Evolutionary conservation across 1,284 basidiomycete species (phyloP), one percentile per base, ranked within the genome.

Genomic region (Leccinum pachyderme): DNA sequence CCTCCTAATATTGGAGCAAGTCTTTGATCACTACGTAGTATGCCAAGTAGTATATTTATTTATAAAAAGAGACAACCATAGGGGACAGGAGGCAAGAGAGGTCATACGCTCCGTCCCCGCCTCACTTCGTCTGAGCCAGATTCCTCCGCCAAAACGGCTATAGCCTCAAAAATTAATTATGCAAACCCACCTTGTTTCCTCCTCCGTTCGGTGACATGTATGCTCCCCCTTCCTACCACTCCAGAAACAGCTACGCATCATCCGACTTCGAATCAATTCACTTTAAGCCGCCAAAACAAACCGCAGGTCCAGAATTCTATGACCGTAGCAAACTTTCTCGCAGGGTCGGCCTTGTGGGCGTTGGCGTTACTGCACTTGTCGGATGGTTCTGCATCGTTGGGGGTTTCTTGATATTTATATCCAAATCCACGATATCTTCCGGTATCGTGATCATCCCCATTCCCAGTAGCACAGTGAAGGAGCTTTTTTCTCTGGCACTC

Each of bases 311-410:
- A 51, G 65, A 70, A 13, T 69, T 68, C 25, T 68, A 71, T 41
- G 65, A 72, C 43, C 61, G 67, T 29, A 68, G 70, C 53, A 54
- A 63, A 15, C 51, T 64, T 9, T 59, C 66, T 31, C 65, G 68
- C 52, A 54, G 24, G 39, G 32, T 68, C 13, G 61, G 65, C 56
- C 60, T 68, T 47, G 50, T 62, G 22, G 69, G 69, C 11, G 56
- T 68, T 7, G 59, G 57, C 7, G 8, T 63, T 11, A 57, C 69
- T 13, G 47, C 58, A 12, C 15, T 69, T 0, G 60, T 68, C 13
- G 49, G 69, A 27, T 54, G 5, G 31, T 25, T 49, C 53, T 68
- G 66, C 59, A 62, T 69, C 22, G 32, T 60, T 25, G 58, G 25
- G 27, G 70, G 67, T 5, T 31, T 60, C 53, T 47, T 63, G 47